Evolutionary conservation across 1,139 yeast species (phyloP), one percentile per base, ranked within the genome.

Genomic region (Geotrichum cucujoidarum): DNA sequence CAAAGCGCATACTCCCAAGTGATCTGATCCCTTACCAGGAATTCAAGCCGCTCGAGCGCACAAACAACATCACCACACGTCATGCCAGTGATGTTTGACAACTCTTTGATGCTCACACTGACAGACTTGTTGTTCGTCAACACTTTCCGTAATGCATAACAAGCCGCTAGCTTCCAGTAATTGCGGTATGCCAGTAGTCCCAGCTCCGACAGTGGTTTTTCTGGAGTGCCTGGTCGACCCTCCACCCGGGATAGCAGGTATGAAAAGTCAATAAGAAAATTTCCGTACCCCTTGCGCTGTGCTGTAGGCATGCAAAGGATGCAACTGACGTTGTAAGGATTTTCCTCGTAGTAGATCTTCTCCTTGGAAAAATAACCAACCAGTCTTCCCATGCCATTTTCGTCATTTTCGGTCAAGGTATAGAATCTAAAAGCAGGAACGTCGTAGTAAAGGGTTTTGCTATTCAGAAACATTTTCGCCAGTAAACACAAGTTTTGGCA

Each of bases 351-450:
- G 34, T 79, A 83, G 50, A 82, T 69, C 60, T 89, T 88, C 58
- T 89, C 97, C 58, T 90, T 92, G 24, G 95, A 86, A 60, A 92
- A 92, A 65, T 92, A 92, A 0, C 98, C 98, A 31, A 89, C 94
- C 66, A 90, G 82, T 39, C 29, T 25, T 6, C 27, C 21, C 2
- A 24, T 20, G 14, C 32, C 18, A 1, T 58, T 54, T 8, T 70
- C 72, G 58, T 83, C 90, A 27, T 77, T 71, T 58, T 83, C 94
- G 1, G 92, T 85, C 48, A 92, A 68, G 1, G 89, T 80, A 65
- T 92, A 92, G 62, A 92, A 92, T 61, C 86, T 75, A 59, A 92
- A 92, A 1, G 97, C 97, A 61, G 90, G 97, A 34, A 92, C 97
- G 60, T 90, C 97, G 62, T 89, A 89, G 61, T 89, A 89, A 43